Evolutionary conservation across 176 grass and related monocot species (phyloP).

Genomic region (Elaeis guineensis): DNA sequence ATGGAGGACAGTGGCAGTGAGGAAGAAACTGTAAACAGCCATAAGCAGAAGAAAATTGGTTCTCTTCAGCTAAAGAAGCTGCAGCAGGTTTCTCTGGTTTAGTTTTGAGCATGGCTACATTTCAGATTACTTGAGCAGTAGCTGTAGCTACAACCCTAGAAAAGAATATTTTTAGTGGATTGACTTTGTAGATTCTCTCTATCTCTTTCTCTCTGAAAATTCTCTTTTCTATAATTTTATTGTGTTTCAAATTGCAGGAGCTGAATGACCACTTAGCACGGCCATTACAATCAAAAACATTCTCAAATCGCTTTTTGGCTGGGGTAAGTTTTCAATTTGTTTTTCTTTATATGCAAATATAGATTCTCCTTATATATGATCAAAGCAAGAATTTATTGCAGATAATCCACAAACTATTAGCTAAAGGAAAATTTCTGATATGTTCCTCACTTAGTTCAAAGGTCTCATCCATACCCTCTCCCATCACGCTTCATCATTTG

Average conservation of each 20-base stretch:
- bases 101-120: constrained; percentile 12
- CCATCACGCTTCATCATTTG: too few relatives aligned
- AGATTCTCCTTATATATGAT: not conserved
- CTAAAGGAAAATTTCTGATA: too few relatives aligned
- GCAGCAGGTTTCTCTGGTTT: constrained; percentile 48
- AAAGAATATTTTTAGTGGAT: too few relatives aligned
- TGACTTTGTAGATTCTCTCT: not conserved
- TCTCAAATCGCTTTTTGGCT: constrained; percentile 76
- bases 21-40: constrained; percentile 46
- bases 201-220: constrained; percentile 15
- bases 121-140: not conserved
- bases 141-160: too few relatives aligned
- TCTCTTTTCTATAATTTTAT: constrained; percentile 21
- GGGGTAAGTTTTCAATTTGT: constrained; percentile 51
- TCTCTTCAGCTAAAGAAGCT: constrained; percentile 60
- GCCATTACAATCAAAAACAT: constrained; percentile 65
- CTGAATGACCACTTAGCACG: constrained; percentile 48
- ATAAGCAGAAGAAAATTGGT: constrained; percentile 48
- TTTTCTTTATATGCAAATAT: not conserved
- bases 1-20: constrained; percentile 65
- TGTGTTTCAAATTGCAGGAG: constrained; percentile 33
- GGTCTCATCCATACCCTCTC: too few relatives aligned
- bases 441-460: too few relatives aligned
- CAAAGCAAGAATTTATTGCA: not conserved
- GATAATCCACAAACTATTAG: not conserved